phyloP scores from a whole-genome alignment of 768 basidiomycete species.

The Leccinellum luteum region DNA sequence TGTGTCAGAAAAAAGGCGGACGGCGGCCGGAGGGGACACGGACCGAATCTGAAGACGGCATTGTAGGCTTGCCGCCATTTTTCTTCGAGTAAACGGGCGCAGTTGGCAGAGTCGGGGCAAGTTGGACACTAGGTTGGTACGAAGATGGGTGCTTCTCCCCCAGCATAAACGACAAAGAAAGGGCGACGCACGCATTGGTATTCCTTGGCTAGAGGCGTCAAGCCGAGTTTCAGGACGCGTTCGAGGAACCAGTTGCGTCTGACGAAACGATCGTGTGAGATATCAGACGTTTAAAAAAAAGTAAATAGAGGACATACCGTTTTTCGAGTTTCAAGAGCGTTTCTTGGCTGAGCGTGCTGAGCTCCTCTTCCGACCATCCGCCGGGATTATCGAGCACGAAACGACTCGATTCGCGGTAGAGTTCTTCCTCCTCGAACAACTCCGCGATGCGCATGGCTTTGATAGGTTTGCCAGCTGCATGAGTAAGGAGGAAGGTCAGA shows the following conservation, averaged over 20 bases:
- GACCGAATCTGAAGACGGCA: slow-evolving; percentile 83
- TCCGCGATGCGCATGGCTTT: slow-evolving; percentile 93
- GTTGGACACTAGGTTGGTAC: slow-evolving; percentile 58
- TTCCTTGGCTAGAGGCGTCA: slow-evolving; percentile 86
- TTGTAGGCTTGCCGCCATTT: slow-evolving; percentile 91
- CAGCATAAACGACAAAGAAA: neutral
- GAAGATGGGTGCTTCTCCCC: neutral
- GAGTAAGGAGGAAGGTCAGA: slow-evolving; percentile 83
- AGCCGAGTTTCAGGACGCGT: slow-evolving; percentile 85
- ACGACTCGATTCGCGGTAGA: slow-evolving; percentile 86
- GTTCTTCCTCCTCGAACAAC: slow-evolving; percentile 83
- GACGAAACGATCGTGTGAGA: neutral
- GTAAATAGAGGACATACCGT: slow-evolving; percentile 42
- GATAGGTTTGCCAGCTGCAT: slow-evolving; percentile 90
- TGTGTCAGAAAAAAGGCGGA: neutral
- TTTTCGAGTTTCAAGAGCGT: slow-evolving; percentile 90
- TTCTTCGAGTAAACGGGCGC: slow-evolving; percentile 85
- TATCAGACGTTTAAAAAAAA: neutral
- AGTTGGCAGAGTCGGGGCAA: slow-evolving; percentile 76
- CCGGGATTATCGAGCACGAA: slow-evolving; percentile 93
- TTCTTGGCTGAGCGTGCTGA: slow-evolving; percentile 76
- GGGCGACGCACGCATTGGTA: slow-evolving; percentile 85
- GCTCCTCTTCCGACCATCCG: slow-evolving; percentile 76
- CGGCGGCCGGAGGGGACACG: neutral
- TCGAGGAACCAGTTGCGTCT: slow-evolving; percentile 96